Base-by-base conservation (phyloP, 352 stramenopile species). In the Phytophthora hibernalis region DNA sequence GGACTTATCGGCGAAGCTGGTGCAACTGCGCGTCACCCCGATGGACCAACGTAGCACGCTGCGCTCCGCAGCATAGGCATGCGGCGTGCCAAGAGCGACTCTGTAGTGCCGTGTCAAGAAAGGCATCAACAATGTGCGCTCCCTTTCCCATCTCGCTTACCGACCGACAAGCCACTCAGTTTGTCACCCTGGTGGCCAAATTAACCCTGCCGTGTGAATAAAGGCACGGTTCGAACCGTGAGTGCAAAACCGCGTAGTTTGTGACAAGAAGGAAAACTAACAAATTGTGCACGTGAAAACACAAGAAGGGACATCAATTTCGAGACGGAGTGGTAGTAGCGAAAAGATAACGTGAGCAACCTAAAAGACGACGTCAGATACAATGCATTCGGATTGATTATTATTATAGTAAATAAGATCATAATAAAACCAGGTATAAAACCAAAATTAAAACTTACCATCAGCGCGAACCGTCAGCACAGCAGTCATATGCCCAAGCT, bases 21-120 rank as follows among this genome's bases (percentile, higher is more conserved):
- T 40, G 53, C 6, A 43, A 24, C 38, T 60, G 53, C 53, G 53
- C 24, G 11, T 51, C 37, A 60, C 53, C 15, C 53, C 53, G 24
- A 7, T 51, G 15, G 26, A 7, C 15, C 53, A n/a, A n/a, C 38
- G 53, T 2, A 60, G 53, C 38, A 50, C 24, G 18, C n/a, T 60
- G 22, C 38, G 53, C 4, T 50, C n/a, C n/a, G n/a, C n/a, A n/a
- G n/a, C n/a, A n/a, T n/a, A n/a, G n/a, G n/a, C n/a, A n/a, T n/a
- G n/a, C n/a, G n/a, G n/a, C n/a, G n/a, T n/a, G n/a, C 40, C 58
- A 6, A 48, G 26, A 50, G 31, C 58, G 9, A 59, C 38, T 13
- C 24, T 66, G 1, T n/a, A 52, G 15, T 26, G 49, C 5, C 47
- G 37, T 26, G 35, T 66, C 10, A 40, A 55, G 13, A 28, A 5